Percentiles rank a stretch among this genome's conserved stretches.
Evolutionary conservation across 192 early-diverging fungal species (phyloP).

Genomic region (Linnemannia schmuckeri): DNA sequence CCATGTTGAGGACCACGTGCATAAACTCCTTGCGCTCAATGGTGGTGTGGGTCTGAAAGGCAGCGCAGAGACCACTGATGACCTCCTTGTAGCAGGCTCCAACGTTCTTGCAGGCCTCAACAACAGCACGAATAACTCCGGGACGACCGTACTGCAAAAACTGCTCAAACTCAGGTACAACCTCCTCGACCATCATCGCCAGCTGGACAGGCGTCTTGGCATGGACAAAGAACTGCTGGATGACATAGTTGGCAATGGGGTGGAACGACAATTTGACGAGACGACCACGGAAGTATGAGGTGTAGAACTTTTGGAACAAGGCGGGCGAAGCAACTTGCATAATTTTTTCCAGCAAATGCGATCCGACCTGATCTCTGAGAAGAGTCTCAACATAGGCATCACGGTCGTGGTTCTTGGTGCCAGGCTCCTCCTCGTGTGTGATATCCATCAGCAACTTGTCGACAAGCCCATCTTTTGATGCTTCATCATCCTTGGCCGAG

Average conservation of each 20-base stretch:
- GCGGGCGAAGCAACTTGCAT: conserved; percentile 63
- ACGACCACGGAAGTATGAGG: conserved; percentile 71
- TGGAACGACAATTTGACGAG: conserved; percentile 74
- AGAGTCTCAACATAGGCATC: conserved; percentile 70
- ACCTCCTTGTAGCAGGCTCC: conserved; percentile 70
- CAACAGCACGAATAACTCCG: conserved; percentile 79
- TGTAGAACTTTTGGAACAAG: conserved; percentile 75
- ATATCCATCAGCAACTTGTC: conserved; percentile 72
- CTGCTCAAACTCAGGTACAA: conserved; percentile 66
- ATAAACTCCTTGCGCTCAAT: conserved; percentile 69
- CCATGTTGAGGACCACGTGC: conserved; percentile 72
- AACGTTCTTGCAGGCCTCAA: conserved; percentile 74
- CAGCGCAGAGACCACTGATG: conserved; percentile 65
- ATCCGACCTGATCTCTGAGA: conserved; percentile 79
- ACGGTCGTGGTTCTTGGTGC: conserved; percentile 57
- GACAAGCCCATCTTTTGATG: conserved; percentile 61
- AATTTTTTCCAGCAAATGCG: conserved; percentile 85
- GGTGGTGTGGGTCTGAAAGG: conserved; percentile 65
- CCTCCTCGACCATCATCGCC: conserved; percentile 74
- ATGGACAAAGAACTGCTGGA: conserved; percentile 80
- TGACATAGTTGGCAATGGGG: conserved; percentile 86
- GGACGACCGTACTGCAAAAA: conserved; percentile 73
- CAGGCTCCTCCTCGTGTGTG: conserved; percentile 59
- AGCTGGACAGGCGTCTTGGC: conserved; percentile 72
- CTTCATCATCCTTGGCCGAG: conserved; percentile 54